Evolutionary conservation across 352 stramenopile species (phyloP), one percentile per base, ranked within the genome.

Genomic region (Phytophthora podocarpi): DNA sequence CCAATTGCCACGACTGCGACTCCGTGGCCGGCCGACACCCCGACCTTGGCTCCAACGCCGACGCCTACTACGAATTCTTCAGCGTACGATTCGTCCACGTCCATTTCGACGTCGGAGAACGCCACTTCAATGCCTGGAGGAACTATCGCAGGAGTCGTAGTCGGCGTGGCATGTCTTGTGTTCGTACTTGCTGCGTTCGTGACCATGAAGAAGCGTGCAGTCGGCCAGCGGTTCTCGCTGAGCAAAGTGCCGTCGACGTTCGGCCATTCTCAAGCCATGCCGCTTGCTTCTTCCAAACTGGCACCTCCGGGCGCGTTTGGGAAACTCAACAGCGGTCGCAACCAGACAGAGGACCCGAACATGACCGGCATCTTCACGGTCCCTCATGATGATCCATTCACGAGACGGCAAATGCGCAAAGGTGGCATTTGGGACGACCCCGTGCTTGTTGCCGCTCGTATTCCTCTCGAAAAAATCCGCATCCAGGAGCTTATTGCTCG

Each of bases 401-500:
- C 51, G n/a, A 48, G 47, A 16, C 30, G 42, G 26, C 52, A 69
- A 32, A 65, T 73, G 59, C 59, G 48, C 31, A 69, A 69, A 39
- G 53, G 64, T 11, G 63, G 66, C 31, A 67, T 74, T 59, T 81
- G 72, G 72, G 53, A 77, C 41, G 73, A 82, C 41, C 70, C 73
- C 1, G 59, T 76, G 23, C 39, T 82, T 31, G 41, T 72, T 3
- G 62, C 67, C 8, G 64, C 70, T 24, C 72, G 79, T 1, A 78
- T 89, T 54, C 76, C 76, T 20, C 63, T 76, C 23, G 59, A 85
- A 0, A 64, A 85, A 42, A 68, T 89, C 28, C 55, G 63, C 5
- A 67, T 76, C 26, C 49, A 79, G 20, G 54, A 70, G 26, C 65
- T 83, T 4, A 55, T 89, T 41, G 79, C 70, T 15, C 69, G 75